Conservation (phyloP, 176 grass and related monocot genomes). For the Themeda triandra region DNA sequence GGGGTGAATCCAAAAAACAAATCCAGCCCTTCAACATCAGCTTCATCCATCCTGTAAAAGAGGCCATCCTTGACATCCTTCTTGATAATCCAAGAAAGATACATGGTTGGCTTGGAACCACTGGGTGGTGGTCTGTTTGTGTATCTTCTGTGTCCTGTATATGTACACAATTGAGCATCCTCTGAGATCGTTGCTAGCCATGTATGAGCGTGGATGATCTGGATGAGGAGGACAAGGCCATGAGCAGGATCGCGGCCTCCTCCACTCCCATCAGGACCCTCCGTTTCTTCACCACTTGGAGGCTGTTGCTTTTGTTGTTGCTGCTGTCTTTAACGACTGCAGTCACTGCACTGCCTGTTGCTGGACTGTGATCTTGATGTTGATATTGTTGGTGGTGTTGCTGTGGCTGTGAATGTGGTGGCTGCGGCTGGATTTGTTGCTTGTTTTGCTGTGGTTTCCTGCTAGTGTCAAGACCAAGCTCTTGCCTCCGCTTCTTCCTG, state of each 20-base stretch:
- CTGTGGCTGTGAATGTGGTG: neutral
- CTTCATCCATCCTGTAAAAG: constrained; percentile 12
- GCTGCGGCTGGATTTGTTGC: neutral
- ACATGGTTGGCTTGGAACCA: constrained; percentile 38
- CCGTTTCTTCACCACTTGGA: constrained; percentile 64
- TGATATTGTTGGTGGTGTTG: neutral
- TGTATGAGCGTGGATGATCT: constrained; percentile 39
- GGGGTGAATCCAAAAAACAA: constrained; percentile 32
- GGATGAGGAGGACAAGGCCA: constrained; percentile 84
- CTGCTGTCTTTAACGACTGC: constrained; percentile 33
- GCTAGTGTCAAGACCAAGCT: constrained; percentile 44
- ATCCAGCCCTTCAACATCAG: constrained; percentile 33
- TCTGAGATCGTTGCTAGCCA: constrained; percentile 15
- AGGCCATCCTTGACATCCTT: neutral
- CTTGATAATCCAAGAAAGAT: constrained; percentile 29
- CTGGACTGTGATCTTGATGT: neutral
- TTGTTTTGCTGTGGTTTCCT: neutral
- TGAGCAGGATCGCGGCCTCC: constrained; percentile 84
- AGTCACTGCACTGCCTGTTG: neutral
- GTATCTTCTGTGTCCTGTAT: constrained; percentile 8
- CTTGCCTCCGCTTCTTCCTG: constrained; percentile 79
- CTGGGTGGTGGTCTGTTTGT: constrained; percentile 20
- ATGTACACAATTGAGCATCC: neutral
- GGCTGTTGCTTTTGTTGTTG: neutral
- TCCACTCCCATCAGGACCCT: constrained; percentile 67